Evolutionary conservation across 2,329 filamentous ascomycete species (phyloP), one percentile per base, ranked within the genome.

Genomic region (Sclerotinia minor): DNA sequence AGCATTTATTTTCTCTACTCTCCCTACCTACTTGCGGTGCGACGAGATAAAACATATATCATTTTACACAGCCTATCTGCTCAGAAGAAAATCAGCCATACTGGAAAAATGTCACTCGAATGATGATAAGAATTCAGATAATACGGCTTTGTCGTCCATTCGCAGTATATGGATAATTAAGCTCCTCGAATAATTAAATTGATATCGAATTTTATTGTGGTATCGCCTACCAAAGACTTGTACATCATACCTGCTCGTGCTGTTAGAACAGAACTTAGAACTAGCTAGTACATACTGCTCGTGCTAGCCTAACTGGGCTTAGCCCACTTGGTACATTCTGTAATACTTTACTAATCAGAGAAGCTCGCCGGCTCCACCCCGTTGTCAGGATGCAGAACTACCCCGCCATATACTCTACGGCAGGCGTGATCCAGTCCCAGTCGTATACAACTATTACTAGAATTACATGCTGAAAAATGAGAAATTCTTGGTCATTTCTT

Each of bases 221-320:
- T n/a, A 55, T 55, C 11, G 53, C 29, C 53, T 55, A 55, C 35
- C 53, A 55, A 55, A 55, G 15, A 21, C 6, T n/a, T 41, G 38
- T 41, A 41, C 38, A 55, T 21, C 53, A 35, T 35, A 21, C 29
- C 53, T 55, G 21, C 38, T 41, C 38, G 13, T 17, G 38, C 38
- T 41, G 6, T 41, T 41, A 3, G 38, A 41, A 15, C 38, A n/a
- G n/a, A n/a, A n/a, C n/a, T n/a, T n/a, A n/a, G n/a, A n/a, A n/a
- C n/a, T n/a, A n/a, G n/a, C n/a, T n/a, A n/a, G n/a, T 47, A 47
- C 29, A 29, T 29, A 29, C 29, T 29, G 5, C 32, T 35, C 32
- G 32, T 35, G 32, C 32, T 35, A 35, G 32, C 32, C 32, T 35
- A 29, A 29, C 29, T 29, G 29, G 29, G 29, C 29, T 5, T 29